phyloP scores from a whole-genome alignment of 257 asterid species.

The Cynanchum wilfordii region DNA sequence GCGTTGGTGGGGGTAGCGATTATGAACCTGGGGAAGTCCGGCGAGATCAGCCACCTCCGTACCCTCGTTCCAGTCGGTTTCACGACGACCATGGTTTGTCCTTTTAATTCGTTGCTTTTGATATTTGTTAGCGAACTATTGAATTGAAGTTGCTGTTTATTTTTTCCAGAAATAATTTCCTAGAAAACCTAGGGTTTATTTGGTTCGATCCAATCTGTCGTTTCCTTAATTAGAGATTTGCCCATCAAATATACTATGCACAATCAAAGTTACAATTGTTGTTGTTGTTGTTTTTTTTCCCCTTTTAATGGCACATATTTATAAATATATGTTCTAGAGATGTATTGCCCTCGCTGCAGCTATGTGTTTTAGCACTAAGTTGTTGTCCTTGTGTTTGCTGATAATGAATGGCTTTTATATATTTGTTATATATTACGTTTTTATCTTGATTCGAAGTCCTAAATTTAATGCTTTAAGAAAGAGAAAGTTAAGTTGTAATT shows the following conservation, averaged over 20 bases:
- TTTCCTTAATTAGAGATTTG: no score
- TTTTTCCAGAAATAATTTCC: no score
- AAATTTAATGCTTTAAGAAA: neutral
- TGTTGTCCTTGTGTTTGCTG: neutral
- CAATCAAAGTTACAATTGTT: no score
- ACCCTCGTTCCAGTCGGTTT: conserved; percentile 60
- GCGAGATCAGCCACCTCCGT: conserved; percentile 59
- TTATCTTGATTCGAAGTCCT: neutral
- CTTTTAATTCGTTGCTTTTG: conserved; percentile 8
- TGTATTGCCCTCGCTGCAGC: neutral
- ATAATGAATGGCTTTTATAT: neutral
- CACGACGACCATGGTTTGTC: conserved; percentile 51
- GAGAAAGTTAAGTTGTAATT: no score
- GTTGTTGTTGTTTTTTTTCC: no score
- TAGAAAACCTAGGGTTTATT: neutral
- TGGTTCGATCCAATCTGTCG: neutral
- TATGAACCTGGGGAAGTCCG: conserved; percentile 98
- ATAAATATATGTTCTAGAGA: neutral
- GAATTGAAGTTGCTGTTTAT: no score
- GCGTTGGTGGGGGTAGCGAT: conserved; percentile 47
- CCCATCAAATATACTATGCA: no score
- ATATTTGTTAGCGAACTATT: neutral
- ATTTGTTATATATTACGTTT: neutral
- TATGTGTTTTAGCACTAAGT: neutral
- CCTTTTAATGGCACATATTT: no score